Conservation (phyloP, 192 early-diverging fungal species). For the Paraglomus occultum region DNA sequence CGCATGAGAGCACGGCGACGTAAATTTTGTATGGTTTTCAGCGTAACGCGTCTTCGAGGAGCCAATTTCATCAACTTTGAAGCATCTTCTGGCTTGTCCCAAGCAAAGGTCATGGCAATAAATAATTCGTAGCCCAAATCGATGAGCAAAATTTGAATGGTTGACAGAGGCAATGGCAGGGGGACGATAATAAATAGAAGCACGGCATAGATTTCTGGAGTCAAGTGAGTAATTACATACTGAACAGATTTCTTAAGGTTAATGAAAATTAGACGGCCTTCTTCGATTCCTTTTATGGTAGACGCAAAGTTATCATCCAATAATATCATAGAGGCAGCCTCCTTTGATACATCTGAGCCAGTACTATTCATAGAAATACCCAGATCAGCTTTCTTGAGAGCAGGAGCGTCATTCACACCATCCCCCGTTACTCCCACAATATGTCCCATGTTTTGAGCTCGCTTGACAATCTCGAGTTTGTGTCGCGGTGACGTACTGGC, state of each 20-base stretch:
- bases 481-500: slow-evolving; percentile 95
- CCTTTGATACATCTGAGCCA: slow-evolving; percentile 95
- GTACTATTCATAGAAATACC: slow-evolving; percentile 97
- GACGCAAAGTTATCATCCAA: slow-evolving; percentile 99
- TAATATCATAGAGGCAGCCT: slow-evolving; percentile 95
- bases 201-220: slow-evolving; percentile 85
- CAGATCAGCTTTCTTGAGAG: slow-evolving; percentile 94
- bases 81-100: slow-evolving; percentile 80
- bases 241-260: slow-evolving; percentile 95
- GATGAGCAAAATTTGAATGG: slow-evolving; percentile 86
- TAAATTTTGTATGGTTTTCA: slow-evolving; percentile 67
- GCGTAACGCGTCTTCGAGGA: slow-evolving; percentile 88
- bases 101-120: slow-evolving; percentile 84
- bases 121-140: slow-evolving; percentile 96
- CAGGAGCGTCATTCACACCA: slow-evolving; percentile 96
- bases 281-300: slow-evolving; percentile 87
- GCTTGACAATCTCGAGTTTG: slow-evolving; percentile 96
- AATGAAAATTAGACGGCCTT: slow-evolving; percentile 92
- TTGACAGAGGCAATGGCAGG: slow-evolving; percentile 74
- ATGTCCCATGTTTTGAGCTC: slow-evolving; percentile 87
- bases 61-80: slow-evolving; percentile 82
- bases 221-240: slow-evolving; percentile 90
- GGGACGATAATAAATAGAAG: slow-evolving; percentile 86
- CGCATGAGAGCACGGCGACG: slow-evolving; percentile 53
- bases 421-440: slow-evolving; percentile 98